Evolutionary conservation across 2,329 filamentous ascomycete genomes (phyloP).

Genomic region (Verticillium longisporum): DNA sequence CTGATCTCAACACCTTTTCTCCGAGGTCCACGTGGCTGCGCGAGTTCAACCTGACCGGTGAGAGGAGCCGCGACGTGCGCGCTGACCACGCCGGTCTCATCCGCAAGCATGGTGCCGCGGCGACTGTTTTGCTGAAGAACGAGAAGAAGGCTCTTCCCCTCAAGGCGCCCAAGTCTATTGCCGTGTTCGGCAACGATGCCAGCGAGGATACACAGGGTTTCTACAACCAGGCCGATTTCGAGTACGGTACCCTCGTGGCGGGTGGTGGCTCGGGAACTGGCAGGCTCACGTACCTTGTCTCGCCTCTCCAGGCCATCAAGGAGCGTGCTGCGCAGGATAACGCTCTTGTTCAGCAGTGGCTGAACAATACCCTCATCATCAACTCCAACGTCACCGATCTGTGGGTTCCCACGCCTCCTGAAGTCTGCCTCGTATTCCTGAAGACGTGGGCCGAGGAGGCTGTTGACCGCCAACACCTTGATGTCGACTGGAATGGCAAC

Average conservation of each 20-base stretch:
- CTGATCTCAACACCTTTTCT: slow-evolving; percentile 17
- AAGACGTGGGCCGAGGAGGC: slow-evolving; percentile 62
- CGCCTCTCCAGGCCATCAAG: slow-evolving; percentile 55
- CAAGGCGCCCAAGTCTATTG: slow-evolving; percentile 48
- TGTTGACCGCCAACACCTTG: slow-evolving; percentile 47
- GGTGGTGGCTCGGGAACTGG: slow-evolving; percentile 54
- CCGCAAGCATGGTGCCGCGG: slow-evolving; percentile 46
- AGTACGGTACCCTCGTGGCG: slow-evolving; percentile 49
- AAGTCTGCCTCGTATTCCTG: slow-evolving; percentile 60
- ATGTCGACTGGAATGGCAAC: slow-evolving; percentile 55
- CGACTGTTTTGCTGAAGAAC: slow-evolving; percentile 71
- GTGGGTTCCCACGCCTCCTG: slow-evolving; percentile 42
- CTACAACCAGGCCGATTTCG: slow-evolving; percentile 56
- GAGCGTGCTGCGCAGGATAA: slow-evolving; percentile 36
- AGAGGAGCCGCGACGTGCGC: slow-evolving; percentile 39
- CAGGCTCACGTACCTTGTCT: slow-evolving; percentile 57
- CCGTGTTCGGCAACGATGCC: slow-evolving; percentile 64
- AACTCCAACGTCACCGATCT: slow-evolving; percentile 33
- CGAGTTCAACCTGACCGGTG: slow-evolving; percentile 42
- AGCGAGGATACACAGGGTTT: slow-evolving; percentile 64
- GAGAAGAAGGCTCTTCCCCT: slow-evolving; percentile 52
- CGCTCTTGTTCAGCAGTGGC: slow-evolving; percentile 32
- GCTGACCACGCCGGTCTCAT: slow-evolving; percentile 49
- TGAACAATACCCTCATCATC: slow-evolving; percentile 34
- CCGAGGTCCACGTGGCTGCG: slow-evolving; percentile 30